Evolutionary conservation across 202 grass and related monocot species (phyloP).

Genomic region (Eragrostis tef): DNA sequence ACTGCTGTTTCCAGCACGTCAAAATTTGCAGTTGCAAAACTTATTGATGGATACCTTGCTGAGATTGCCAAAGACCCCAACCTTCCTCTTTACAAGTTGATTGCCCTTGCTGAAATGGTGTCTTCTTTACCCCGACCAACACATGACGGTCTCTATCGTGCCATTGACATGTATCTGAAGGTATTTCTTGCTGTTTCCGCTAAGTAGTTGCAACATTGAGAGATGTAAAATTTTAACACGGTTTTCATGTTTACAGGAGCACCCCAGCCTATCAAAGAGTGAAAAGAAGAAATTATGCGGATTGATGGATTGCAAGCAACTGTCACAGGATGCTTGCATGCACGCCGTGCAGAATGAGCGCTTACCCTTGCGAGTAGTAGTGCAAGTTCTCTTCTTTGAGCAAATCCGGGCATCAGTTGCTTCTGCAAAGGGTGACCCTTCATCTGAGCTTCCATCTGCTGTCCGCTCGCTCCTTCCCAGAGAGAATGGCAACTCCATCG

Average conservation of each 20-base stretch:
- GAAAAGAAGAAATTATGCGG: slow-evolving; percentile 86
- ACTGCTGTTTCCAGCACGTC: slow-evolving; percentile 58
- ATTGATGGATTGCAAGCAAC: slow-evolving; percentile 91
- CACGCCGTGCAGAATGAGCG: slow-evolving; percentile 95
- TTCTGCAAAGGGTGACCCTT: slow-evolving; percentile 39
- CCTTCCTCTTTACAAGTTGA: slow-evolving; percentile 75
- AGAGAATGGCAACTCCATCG: slow-evolving; percentile 85
- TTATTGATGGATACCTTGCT: slow-evolving; percentile 91
- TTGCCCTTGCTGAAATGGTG: slow-evolving; percentile 75
- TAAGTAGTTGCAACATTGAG: background rate
- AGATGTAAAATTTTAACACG: slow-evolving; percentile 1
- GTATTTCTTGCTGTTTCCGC: slow-evolving; percentile 49
- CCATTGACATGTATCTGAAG: slow-evolving; percentile 98
- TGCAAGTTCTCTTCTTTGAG: slow-evolving; percentile 96
- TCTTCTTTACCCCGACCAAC: slow-evolving; percentile 55
- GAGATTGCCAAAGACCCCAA: slow-evolving; percentile 87
- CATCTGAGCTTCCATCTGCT: slow-evolving; percentile 47
- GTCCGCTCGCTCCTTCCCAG: slow-evolving; percentile 60
- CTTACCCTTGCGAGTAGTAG: slow-evolving; percentile 89
- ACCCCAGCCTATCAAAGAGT: slow-evolving; percentile 78
- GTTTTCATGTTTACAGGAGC: slow-evolving; percentile 63
- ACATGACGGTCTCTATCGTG: slow-evolving; percentile 87
- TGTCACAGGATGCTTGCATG: slow-evolving; percentile 77
- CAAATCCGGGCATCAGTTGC: slow-evolving; percentile 58
- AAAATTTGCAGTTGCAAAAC: slow-evolving; percentile 70